These are phyloP conservation scores for Pseudoneurospora amorphoporcata DNA, from an alignment of 495 filamentous ascomycete genomes.

Conservation along the genomic window DNA sequence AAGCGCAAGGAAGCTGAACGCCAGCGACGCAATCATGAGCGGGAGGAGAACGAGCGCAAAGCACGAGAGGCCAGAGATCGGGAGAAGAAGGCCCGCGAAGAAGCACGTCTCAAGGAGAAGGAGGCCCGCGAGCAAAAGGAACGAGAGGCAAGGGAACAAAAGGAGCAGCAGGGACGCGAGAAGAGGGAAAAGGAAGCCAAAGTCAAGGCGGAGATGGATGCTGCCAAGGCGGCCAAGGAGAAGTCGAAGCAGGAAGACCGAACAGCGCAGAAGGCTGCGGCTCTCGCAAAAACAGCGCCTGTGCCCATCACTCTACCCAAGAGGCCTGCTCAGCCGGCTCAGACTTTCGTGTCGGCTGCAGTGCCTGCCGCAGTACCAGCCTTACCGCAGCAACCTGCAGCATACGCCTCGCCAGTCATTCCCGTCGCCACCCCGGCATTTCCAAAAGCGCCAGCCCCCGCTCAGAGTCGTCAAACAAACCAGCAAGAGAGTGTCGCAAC, in stretches of 20 bases:
- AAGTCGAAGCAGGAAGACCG: slow-evolving; percentile 40
- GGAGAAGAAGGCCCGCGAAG: slow-evolving; percentile 71
- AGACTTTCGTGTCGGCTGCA: slow-evolving; percentile 24
- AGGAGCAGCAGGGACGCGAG: slow-evolving; percentile 54
- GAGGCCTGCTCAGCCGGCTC: slow-evolving; percentile 32
- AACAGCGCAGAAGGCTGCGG: slow-evolving; percentile 30
- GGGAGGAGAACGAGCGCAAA: slow-evolving; percentile 78
- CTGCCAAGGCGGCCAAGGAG: slow-evolving; percentile 37
- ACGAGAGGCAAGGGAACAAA: slow-evolving; percentile 58
- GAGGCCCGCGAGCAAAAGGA: slow-evolving; percentile 54
- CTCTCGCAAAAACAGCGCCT: slow-evolving; percentile 22
- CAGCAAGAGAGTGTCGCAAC: slow-evolving; percentile 66
- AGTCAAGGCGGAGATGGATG: slow-evolving; percentile 18
- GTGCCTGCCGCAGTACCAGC: slow-evolving; percentile 45
- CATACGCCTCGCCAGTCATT: slow-evolving; percentile 66
- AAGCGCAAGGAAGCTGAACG: slow-evolving; percentile 48
- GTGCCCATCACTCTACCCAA: slow-evolving; percentile 37
- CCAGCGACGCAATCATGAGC: slow-evolving; percentile 66
- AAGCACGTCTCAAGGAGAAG: slow-evolving; percentile 53
- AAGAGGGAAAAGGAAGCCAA: slow-evolving; percentile 38
- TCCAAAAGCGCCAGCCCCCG: slow-evolving; percentile 74
- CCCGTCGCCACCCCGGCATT: slow-evolving; percentile 68
- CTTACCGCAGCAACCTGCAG: slow-evolving; percentile 31
- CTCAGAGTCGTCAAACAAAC: slow-evolving; percentile 63
- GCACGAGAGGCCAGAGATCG: slow-evolving; percentile 68